A percentile compares a stretch with the other conserved stretches of the same genome.
These are phyloP conservation scores for Cytospora leucostoma DNA, from an alignment of 2,329 filamentous ascomycete species.

Conservation along the genomic window DNA sequence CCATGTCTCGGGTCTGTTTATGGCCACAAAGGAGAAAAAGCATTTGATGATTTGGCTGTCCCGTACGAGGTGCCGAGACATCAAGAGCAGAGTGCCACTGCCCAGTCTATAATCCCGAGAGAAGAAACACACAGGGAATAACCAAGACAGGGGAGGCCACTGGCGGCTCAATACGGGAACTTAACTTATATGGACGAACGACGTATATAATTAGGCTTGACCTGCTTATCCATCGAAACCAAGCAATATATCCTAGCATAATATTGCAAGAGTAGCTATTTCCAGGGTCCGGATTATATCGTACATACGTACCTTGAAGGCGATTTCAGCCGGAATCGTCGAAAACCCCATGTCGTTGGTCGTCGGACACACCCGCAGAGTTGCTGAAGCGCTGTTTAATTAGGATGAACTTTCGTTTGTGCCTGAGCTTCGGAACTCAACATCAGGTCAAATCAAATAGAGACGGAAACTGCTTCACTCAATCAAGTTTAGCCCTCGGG, in stretches of 20 bases:
- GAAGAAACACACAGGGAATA: slow-evolving; percentile 69
- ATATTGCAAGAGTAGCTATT: background rate
- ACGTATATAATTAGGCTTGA: slow-evolving; percentile 3
- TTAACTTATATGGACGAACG: background rate
- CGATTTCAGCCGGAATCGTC: background rate
- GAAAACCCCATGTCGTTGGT: no score
- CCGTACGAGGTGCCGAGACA: slow-evolving; percentile 84
- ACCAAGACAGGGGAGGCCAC: background rate
- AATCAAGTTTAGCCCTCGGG: no score
- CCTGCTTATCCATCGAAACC: background rate
- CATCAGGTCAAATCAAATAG: no score
- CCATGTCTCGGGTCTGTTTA: slow-evolving; percentile 76
- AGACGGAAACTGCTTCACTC: no score
- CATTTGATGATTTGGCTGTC: slow-evolving; percentile 98
- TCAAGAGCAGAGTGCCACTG: slow-evolving; percentile 55
- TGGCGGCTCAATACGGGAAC: no score
- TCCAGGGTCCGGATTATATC: background rate
- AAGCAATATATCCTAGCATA: background rate
- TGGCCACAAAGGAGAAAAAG: slow-evolving; percentile 90
- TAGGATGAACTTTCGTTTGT: no score
- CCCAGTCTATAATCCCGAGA: slow-evolving; percentile 88
- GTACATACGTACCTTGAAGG: background rate
- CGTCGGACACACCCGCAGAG: no score
- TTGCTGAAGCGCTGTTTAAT: no score
- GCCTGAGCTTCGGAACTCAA: no score